phyloP scores from a whole-genome alignment of 257 asterid species.

The Primulina eburnea region DNA sequence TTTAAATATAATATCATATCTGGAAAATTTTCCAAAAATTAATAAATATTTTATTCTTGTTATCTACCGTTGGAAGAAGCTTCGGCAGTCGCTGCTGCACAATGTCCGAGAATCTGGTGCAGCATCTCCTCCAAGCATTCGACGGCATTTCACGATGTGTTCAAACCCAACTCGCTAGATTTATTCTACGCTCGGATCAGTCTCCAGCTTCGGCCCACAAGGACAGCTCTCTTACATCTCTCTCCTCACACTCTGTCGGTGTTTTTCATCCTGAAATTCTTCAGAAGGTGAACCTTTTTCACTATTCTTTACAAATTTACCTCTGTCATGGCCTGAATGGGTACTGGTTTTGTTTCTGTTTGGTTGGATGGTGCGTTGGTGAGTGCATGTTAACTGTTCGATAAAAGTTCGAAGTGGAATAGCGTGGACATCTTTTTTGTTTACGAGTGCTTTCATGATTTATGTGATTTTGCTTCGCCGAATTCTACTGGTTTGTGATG shows the following conservation, averaged over 20 bases:
- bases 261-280: not conserved
- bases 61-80: no score
- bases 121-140: not conserved
- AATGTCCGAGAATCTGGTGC: not conserved
- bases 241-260: not conserved
- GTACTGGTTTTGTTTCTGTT: not conserved
- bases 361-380: not conserved
- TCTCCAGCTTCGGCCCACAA: not conserved
- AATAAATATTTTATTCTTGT: no score
- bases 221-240: not conserved
- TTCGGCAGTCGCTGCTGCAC: no score
- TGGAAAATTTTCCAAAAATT: no score
- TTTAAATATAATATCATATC: no score
- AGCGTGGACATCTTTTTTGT: not conserved
- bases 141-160: not conserved
- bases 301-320: no score
- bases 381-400: slow-evolving; percentile 43
- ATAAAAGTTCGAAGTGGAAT: slow-evolving; percentile 39
- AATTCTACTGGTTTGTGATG: not conserved
- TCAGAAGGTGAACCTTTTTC: not conserved
- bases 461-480: not conserved
- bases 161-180: not conserved
- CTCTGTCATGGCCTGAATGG: no score
- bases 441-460: not conserved
- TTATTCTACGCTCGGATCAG: not conserved